Base-by-base conservation (phyloP, 2,329 filamentous ascomycete genomes). In the Furcasterigmium sp. region DNA sequence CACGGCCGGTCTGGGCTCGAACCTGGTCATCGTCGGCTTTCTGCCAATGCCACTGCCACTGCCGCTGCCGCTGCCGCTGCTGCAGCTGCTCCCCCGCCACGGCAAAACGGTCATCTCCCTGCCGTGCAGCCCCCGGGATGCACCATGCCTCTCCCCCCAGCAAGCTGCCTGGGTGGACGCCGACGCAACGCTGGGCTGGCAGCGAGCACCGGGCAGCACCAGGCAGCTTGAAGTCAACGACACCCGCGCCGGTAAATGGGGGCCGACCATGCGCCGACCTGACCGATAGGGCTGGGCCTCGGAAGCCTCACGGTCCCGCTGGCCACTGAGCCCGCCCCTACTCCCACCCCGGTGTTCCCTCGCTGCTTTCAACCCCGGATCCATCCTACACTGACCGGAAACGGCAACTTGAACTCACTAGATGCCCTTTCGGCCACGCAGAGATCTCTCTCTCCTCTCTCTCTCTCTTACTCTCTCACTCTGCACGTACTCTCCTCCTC, bases 341-440 rank as follows among this genome's bases (percentile, higher is more conserved):
- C 23, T 28, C 18, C 36, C 36, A 38, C 36, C 21, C 17, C 15
- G n/a, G 17, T 34, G 13, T n/a, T 23, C 38, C 25, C 39, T 34
- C 46, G 46, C 44, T 44, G 46, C 44, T 47, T 49, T 43, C 46
- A 43, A 46, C 38, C 37, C 42, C 13, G 36, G 36, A 41, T 28
- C 39, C 19, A 41, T 41, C 18, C 37, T 36, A 25, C 28, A 34
- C 48, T 15, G 17, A 17, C 32, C 48, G 48, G 47, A 51, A 49
- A 44, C 48, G 47, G 48, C 48, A 51, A 44, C n/a, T n/a, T n/a
- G n/a, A n/a, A n/a, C 40, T 39, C 37, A 47, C 48, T 49, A 49
- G 44, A 46, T 46, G 42, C 46, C 41, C 48, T 46, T 48, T 49
- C 44, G 46, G 48, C 42, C 46, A 19, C 39, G 34, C 42, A 50